Conservation (phyloP, 192 early-diverging fungal genomes). For the Phycomyces blakesleeanus region DNA sequence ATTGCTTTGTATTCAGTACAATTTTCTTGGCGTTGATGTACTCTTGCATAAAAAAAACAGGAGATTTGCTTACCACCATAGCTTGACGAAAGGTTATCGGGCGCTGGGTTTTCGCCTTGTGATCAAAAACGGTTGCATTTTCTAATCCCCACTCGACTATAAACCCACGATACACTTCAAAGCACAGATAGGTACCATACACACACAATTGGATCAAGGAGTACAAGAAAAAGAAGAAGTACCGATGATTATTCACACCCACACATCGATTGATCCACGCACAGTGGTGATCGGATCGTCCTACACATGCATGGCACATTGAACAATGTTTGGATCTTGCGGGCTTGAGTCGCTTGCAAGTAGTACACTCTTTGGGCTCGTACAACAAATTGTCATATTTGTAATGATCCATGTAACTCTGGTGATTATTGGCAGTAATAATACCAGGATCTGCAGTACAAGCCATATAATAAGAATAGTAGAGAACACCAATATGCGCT, state of each 20-base stretch:
- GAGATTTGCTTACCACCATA: constrained; percentile 49
- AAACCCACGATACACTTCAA: constrained; percentile 37
- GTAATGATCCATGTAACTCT: constrained; percentile 38
- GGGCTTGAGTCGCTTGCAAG: constrained; percentile 48
- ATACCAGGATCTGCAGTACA: constrained; percentile 43
- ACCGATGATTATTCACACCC: constrained; percentile 50
- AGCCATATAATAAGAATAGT: constrained; percentile 44
- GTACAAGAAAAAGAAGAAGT: constrained; percentile 50
- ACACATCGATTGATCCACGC: constrained; percentile 54
- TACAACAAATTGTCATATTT: constrained; percentile 45
- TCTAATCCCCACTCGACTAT: constrained; percentile 31
- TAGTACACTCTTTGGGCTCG: constrained; percentile 46
- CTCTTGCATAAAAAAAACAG: not conserved
- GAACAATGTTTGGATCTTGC: constrained; percentile 57
- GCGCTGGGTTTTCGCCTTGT: constrained; percentile 9
- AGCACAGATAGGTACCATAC: constrained; percentile 46
- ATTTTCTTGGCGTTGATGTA: not conserved
- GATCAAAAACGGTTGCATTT: constrained; percentile 19
- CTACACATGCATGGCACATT: constrained; percentile 49
- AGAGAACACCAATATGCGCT: constrained; percentile 39
- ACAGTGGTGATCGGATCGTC: constrained; percentile 50
- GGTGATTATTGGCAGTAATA: constrained; percentile 40
- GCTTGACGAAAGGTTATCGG: constrained; percentile 33
- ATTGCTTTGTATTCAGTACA: not conserved
- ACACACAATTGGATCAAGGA: constrained; percentile 42